phyloP scores from a whole-genome alignment of 257 asterid species.

The Linaria vulgaris region DNA sequence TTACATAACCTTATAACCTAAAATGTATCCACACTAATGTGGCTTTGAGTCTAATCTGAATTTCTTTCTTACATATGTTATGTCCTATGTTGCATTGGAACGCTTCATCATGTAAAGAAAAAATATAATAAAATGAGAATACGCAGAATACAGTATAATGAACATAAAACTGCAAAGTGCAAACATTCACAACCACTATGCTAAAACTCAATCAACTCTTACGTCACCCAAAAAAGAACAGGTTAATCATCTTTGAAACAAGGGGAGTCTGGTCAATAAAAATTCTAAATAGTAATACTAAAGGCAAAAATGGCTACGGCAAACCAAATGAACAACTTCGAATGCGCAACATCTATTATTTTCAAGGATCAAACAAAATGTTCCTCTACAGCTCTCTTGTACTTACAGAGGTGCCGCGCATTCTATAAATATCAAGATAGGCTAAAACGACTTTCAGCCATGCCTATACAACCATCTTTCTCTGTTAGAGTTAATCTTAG shows the following conservation, averaged over 20 bases:
- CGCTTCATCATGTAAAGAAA: too few species aligned
- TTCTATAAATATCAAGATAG: constrained; percentile 33
- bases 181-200: neutral
- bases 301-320: constrained; percentile 43
- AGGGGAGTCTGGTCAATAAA: constrained; percentile 25
- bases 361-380: constrained; percentile 28
- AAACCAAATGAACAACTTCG: constrained; percentile 20
- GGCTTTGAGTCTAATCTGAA: too few species aligned
- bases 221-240: neutral
- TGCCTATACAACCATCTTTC: constrained; percentile 53
- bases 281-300: constrained; percentile 31
- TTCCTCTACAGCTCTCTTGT: constrained; percentile 42
- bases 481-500: constrained; percentile 57
- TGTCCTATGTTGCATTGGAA: too few species aligned
- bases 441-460: constrained; percentile 41
- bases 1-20: too few species aligned
- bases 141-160: too few species aligned
- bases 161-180: too few species aligned
- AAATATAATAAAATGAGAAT: too few species aligned
- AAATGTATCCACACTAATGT: too few species aligned
- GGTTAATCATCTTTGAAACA: constrained; percentile 10
- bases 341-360: constrained; percentile 48
- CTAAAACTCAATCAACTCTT: constrained; percentile 8
- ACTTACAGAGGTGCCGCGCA: constrained; percentile 59
- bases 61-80: too few species aligned